Evolutionary conservation across 2,329 filamentous ascomycete species (phyloP).

Genomic region (Aureobasidium vineae): DNA sequence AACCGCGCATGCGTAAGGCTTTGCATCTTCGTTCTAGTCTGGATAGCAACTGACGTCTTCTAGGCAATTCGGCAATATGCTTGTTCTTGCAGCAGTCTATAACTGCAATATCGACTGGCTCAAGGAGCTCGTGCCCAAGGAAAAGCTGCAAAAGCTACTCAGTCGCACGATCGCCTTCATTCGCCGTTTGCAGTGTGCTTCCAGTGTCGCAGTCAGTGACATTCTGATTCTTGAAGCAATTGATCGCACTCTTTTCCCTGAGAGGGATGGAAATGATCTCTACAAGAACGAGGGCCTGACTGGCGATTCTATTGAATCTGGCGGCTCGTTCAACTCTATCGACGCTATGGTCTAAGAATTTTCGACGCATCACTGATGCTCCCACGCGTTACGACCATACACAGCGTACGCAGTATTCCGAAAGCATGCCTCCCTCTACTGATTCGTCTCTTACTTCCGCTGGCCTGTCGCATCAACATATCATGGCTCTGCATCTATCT

Average conservation of each 20-base stretch:
- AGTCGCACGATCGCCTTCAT: conserved; percentile 75
- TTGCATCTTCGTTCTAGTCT: not conserved
- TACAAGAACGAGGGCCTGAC: conserved; percentile 13
- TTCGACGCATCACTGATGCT: not conserved
- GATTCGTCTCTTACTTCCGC: not conserved
- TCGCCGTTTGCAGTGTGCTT: conserved; percentile 6
- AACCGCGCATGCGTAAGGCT: conserved; percentile 87
- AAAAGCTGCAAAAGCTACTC: conserved; percentile 61
- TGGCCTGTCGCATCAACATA: not conserved
- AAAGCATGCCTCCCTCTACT: not conserved
- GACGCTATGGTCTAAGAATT: not conserved
- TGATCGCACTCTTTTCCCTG: conserved; percentile 1
- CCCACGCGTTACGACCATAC: no score
- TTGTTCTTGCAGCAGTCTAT: conserved; percentile 83
- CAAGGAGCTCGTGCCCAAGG: conserved; percentile 55
- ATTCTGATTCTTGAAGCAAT: conserved; percentile 20
- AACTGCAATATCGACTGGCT: conserved; percentile 59
- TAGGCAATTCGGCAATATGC: conserved; percentile 94
- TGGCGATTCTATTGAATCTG: conserved; percentile 51
- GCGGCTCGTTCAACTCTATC: not conserved
- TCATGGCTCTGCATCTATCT: not conserved
- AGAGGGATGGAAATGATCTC: not conserved
- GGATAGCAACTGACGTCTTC: not conserved
- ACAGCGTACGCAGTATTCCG: not conserved
- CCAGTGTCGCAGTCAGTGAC: conserved; percentile 5